These are phyloP conservation scores for Lichina pygmaea DNA, from an alignment of 495 filamentous ascomycete genomes.

Conservation along the genomic window DNA sequence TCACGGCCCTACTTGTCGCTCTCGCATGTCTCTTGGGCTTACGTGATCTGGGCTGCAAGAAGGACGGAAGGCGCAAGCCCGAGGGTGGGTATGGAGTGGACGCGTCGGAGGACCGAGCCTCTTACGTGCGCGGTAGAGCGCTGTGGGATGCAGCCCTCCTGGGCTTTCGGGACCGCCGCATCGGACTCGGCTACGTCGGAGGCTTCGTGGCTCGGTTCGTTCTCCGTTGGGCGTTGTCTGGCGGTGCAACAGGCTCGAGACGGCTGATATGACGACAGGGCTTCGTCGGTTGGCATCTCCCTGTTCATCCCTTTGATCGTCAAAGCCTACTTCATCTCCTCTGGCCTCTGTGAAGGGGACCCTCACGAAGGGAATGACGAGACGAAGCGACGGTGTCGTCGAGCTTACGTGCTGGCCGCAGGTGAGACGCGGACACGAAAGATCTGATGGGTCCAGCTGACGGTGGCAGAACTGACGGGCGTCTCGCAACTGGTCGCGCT, in stretches of 20 bases:
- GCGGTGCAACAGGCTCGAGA: too few relatives aligned
- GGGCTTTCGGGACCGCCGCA: slow-evolving; percentile 46
- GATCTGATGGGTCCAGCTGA: background rate
- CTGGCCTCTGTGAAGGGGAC: slow-evolving; percentile 45
- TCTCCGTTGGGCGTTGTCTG: background rate
- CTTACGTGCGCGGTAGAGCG: slow-evolving; percentile 6
- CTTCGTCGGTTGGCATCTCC: slow-evolving; percentile 85
- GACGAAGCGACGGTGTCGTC: slow-evolving; percentile 52
- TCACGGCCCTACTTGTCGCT: slow-evolving; percentile 42
- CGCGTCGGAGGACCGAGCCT: background rate
- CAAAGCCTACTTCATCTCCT: slow-evolving; percentile 66
- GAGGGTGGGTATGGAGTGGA: background rate
- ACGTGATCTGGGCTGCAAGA: slow-evolving; percentile 47
- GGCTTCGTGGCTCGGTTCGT: slow-evolving; percentile 61
- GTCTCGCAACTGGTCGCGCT: slow-evolving; percentile 69
- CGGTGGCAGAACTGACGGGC: slow-evolving; percentile 37
- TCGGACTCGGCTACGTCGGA: slow-evolving; percentile 71
- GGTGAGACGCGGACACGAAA: background rate
- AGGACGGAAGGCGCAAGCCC: slow-evolving; percentile 40
- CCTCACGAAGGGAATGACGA: slow-evolving; percentile 24
- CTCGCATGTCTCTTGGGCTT: slow-evolving; percentile 58
- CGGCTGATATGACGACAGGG: slow-evolving; percentile 7
- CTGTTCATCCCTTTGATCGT: slow-evolving; percentile 81
- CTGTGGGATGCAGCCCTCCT: slow-evolving; percentile 38
- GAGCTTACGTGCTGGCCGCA: slow-evolving; percentile 64